Evolutionary conservation across 73 alveolate species (phyloP).

Genomic region (Paramecium biaurelia): DNA sequence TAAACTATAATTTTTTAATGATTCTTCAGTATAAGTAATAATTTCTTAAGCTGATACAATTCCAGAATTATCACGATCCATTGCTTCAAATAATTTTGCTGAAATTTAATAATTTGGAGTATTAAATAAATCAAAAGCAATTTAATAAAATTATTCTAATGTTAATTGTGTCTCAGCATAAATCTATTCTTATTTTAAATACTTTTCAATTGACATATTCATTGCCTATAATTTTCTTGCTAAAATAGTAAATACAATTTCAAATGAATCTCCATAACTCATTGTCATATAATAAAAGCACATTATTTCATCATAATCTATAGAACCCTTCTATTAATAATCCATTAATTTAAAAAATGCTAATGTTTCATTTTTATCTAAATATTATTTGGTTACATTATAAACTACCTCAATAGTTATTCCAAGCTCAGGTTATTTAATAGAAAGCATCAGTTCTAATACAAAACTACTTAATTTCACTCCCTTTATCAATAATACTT

Average conservation of each 20-base stretch:
- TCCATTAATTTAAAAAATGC: background rate
- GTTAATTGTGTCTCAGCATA: background rate
- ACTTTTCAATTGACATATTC: conserved; percentile 26
- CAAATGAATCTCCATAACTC: conserved; percentile 3
- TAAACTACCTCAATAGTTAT: background rate
- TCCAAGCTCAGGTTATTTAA: background rate
- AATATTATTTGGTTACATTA: background rate
- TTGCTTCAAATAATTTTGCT: conserved; percentile 7
- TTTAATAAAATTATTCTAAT: background rate
- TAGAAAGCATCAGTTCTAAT: background rate
- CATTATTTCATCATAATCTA: conserved; percentile 62
- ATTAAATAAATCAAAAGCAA: conserved; percentile 24
- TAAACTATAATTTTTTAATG: background rate
- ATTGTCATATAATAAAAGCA: conserved; percentile 6
- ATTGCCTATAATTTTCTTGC: conserved; percentile 54
- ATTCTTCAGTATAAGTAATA: background rate
- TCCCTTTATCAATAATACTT: background rate
- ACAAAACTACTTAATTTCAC: background rate
- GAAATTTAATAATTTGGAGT: background rate
- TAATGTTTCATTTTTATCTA: background rate
- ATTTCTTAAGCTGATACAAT: background rate
- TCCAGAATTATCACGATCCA: background rate
- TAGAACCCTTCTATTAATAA: conserved; percentile 20
- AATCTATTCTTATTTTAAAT: conserved; percentile 4
- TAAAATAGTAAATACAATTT: conserved; percentile 26